These are phyloP conservation scores for Trichoderma hamatum DNA, from an alignment of 2,329 filamentous ascomycete genomes.

Conservation along the genomic window DNA sequence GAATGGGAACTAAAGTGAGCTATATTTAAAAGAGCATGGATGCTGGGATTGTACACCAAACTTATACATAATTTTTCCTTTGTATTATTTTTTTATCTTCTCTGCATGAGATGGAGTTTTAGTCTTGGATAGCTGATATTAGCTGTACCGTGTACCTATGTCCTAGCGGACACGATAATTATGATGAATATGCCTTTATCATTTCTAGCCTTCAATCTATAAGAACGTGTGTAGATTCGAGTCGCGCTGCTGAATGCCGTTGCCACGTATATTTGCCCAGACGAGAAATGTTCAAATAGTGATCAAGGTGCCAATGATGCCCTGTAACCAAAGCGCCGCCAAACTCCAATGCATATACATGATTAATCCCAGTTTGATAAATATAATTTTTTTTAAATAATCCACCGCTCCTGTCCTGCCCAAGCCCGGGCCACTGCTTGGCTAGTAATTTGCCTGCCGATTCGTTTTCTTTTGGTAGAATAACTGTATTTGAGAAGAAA, in stretches of 20 bases:
- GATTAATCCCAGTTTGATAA: constrained; percentile 13
- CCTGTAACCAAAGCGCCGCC: constrained; percentile 21
- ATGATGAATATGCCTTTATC: constrained; percentile 25
- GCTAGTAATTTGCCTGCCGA: constrained; percentile 60
- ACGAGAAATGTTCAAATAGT: not conserved
- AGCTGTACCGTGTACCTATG: constrained; percentile 10
- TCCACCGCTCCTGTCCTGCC: constrained; percentile 34
- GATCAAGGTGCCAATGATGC: not conserved
- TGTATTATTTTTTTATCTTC: constrained; percentile 20
- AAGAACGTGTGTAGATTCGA: not conserved
- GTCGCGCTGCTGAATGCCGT: not conserved
- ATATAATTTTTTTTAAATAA: constrained; percentile 17
- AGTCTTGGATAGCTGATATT: constrained; percentile 25
- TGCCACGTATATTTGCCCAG: not conserved
- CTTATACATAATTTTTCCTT: constrained; percentile 21
- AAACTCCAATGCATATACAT: constrained; percentile 21
- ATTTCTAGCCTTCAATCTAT: not conserved
- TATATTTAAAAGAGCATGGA: constrained; percentile 69
- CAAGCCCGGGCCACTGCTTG: constrained; percentile 52
- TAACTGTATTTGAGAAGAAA: constrained; percentile 44
- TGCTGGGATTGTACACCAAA: constrained; percentile 13
- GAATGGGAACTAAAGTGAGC: constrained; percentile 96
- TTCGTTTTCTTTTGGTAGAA: constrained; percentile 71
- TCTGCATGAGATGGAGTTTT: constrained; percentile 38
- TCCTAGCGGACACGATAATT: constrained; percentile 27